Base-by-base conservation (phyloP, 2,329 filamentous ascomycete species). In the Microdochium bolleyi region DNA sequence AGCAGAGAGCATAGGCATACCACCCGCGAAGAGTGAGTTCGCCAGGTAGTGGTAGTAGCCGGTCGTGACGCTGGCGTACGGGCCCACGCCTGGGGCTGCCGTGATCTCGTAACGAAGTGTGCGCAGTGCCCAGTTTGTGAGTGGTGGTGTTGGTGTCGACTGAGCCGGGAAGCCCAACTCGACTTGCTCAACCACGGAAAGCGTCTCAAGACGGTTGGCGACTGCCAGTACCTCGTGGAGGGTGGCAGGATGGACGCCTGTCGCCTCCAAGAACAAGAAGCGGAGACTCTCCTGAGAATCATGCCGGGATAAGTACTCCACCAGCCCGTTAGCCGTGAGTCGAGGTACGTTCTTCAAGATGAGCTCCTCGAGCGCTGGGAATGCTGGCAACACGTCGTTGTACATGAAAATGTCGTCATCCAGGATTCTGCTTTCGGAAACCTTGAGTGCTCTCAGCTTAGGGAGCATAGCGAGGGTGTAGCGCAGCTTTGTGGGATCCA, bases 21-120 rank as follows among this genome's bases (percentile, higher is more conserved):
- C 80, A 56, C 86, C 87, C 16, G 83, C 80, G 55, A 94, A 82
- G 30, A 97, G 80, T 0, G 89, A 95, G n/a, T 81, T 81, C 24
- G 89, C 85, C 21, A 97, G 81, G 68, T 96, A 96, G 55, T 83
- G 81, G 69, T 96, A 95, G 72, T 96, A 95, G 19, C 78, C 79
- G 10, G 74, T 69, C 0, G 78, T 78, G 24, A 78, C 72, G 55
- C 70, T 75, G 9, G 75, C 71, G 55, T 82, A 87, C 11, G 84
- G 76, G 22, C 83, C 80, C 0, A 80, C 72, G 3, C 74, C 67
- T 0, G 80, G 71, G 10, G 74, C 74, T 2, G 83, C 78, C 11
- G 82, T 86, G 64, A 97, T 88, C 69, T 96, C 92, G 65, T 85
- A 96, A 60, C 92, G 86, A 14, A 97, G 73, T 2, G 82, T 86